These are phyloP conservation scores for Apiotrichum laibachii DNA, from an alignment of 1,284 basidiomycete genomes.

Conservation along the genomic window DNA sequence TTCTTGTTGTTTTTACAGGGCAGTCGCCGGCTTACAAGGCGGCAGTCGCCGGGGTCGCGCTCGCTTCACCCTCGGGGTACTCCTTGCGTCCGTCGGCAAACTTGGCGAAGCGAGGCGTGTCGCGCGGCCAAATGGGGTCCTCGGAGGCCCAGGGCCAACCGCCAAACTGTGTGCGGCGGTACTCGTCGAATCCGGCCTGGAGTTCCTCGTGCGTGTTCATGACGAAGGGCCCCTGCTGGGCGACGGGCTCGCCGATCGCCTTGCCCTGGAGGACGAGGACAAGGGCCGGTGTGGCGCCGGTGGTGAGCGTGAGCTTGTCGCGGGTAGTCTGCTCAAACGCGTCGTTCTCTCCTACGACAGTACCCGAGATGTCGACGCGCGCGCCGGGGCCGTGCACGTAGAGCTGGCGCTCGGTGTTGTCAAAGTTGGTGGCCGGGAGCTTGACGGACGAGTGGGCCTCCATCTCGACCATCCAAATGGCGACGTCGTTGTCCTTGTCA, in stretches of 20 bases:
- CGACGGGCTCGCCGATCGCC: constrained; percentile 17
- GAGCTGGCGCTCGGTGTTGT: constrained; percentile 11
- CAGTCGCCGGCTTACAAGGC: too few species aligned
- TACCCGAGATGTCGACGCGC: constrained; percentile 14
- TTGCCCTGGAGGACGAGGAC: constrained; percentile 18
- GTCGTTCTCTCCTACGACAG: constrained; percentile 1
- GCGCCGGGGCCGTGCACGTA: constrained; percentile 14
- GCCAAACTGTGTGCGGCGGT: constrained; percentile 17
- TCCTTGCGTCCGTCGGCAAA: constrained; percentile 13
- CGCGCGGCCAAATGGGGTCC: constrained; percentile 6
- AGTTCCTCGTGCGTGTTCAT: constrained; percentile 20
- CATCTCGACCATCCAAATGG: constrained; percentile 15
- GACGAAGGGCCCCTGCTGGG: constrained; percentile 17
- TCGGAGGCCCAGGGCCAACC: constrained; percentile 10
- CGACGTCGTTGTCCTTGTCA: constrained; percentile 14
- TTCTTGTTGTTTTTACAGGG: too few species aligned
- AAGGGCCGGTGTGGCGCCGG: constrained; percentile 1
- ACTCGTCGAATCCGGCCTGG: constrained; percentile 12
- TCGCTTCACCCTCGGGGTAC: neutral
- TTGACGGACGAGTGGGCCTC: constrained; percentile 9
- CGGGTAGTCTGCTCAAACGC: constrained; percentile 4
- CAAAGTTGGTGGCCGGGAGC: constrained; percentile 9
- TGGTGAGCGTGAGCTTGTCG: constrained; percentile 12
- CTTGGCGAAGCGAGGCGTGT: constrained; percentile 15
- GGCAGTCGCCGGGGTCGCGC: too few species aligned